Evolutionary conservation across 331 rosid species (phyloP).

Genomic region (Prunus yedoensis): DNA sequence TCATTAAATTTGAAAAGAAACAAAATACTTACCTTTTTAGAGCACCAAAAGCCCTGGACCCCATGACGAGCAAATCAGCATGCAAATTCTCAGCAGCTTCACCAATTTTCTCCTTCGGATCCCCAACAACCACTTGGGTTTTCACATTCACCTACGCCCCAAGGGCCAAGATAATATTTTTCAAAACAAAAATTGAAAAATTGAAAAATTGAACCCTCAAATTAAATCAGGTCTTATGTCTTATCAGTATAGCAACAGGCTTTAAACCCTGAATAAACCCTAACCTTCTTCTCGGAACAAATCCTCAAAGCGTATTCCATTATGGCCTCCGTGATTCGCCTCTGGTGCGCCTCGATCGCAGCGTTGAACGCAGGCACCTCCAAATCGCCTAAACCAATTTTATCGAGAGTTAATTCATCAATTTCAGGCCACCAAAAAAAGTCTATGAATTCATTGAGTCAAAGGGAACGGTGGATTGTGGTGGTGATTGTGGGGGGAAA

Average conservation of each 20-base stretch:
- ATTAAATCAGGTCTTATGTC: neutral
- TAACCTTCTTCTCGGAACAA: conserved; percentile 55
- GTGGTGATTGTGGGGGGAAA: neutral
- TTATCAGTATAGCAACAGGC: neutral
- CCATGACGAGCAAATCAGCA: conserved; percentile 89
- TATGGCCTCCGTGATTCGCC: conserved; percentile 70
- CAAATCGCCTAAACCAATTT: conserved; percentile 40
- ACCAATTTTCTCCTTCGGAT: conserved; percentile 94
- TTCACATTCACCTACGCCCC: conserved; percentile 41
- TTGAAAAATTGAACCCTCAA: too few relatives aligned
- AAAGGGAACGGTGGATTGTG: neutral
- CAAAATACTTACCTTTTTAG: conserved; percentile 58
- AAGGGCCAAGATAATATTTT: neutral
- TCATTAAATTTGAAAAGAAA: neutral
- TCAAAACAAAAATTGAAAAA: neutral
- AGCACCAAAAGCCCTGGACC: conserved; percentile 80
- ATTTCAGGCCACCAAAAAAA: neutral
- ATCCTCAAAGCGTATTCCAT: conserved; percentile 61
- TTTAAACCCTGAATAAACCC: neutral
- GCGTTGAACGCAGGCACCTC: conserved; percentile 91
- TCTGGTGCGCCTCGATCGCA: conserved; percentile 94
- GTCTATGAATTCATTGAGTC: too few relatives aligned
- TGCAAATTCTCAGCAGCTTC: conserved; percentile 61
- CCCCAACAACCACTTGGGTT: conserved; percentile 76
- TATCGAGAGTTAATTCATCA: neutral